Evolutionary conservation across 164 flowering plant genomes (phyloP), one percentile per base, ranked within the genome.

Genomic region (Chloranthus sessilifolius): DNA sequence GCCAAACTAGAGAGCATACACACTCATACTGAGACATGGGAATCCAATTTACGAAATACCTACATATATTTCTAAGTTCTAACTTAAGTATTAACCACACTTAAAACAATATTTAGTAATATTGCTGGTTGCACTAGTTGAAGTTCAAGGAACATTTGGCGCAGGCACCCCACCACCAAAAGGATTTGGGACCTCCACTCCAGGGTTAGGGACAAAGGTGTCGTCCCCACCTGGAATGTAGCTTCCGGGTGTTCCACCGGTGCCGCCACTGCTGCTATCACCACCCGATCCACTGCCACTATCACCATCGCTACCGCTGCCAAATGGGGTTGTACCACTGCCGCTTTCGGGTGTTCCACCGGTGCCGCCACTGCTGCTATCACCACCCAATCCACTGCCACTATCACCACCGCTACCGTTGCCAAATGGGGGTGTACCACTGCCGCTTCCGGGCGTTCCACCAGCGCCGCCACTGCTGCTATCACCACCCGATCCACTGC

Each of bases 181-280:
- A 36, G 73, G 67, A 46, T 19, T 51, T n/a, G 74, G 78, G 56
- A 62, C 65, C 66, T 70, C 71, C n/a, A 53, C 27, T 0, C 74
- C 74, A 10, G 73, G 76, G 56, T 64, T 74, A 4, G 79, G 77
- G 21, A 64, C 30, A 25, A 64, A 52, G 5, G 71, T 64, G n/a
- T 70, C 70, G n/a, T 68, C 80, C 0, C 59, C 76, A 14, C 78
- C 78, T 3, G 78, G 82, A 50, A 72, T 22, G 39, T 57, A 43
- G 26, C 45, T 1, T 0, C 50, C 37, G 3, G 16, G 8, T 3
- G 37, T 24, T 19, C 44, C 56, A 6, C 60, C 39, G 25, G n/a
- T n/a, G n/a, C n/a, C n/a, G n/a, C n/a, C n/a, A n/a, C n/a, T n/a
- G 15, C 25, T 14, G 61, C 57, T n/a, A n/a, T n/a, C n/a, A n/a